Conservation (phyloP, 257 asterid species). For the Plantago elongata region DNA sequence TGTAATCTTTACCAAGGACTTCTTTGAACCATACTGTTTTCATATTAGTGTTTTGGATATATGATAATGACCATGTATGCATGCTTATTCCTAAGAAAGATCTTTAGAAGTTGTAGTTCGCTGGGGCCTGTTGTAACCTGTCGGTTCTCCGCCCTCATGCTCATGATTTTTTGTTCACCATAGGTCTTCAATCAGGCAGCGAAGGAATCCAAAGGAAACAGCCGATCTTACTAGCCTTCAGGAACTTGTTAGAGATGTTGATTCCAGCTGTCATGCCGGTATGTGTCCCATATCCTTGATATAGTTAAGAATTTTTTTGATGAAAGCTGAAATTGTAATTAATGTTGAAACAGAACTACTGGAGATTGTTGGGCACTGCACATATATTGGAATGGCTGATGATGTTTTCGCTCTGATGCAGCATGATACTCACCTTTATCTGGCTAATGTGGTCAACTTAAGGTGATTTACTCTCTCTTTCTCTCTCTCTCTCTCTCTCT, state of each 20-base stretch:
- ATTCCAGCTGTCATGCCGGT: slow-evolving; percentile 72
- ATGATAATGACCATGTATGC: slow-evolving; percentile 9
- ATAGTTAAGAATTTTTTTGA: slow-evolving; percentile 7
- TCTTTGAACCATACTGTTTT: background rate
- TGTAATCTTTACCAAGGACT: slow-evolving; percentile 5
- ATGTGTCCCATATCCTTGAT: slow-evolving; percentile 21
- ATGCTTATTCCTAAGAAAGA: slow-evolving; percentile 4
- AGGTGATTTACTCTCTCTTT: slow-evolving; percentile 44
- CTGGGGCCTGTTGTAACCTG: slow-evolving; percentile 18
- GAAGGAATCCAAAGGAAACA: slow-evolving; percentile 83
- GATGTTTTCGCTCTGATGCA: slow-evolving; percentile 79
- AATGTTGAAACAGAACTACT: slow-evolving; percentile 54
- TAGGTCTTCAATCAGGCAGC: slow-evolving; percentile 80
- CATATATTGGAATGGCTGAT: slow-evolving; percentile 95
- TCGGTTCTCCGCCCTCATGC: slow-evolving; percentile 22
- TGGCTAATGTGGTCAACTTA: slow-evolving; percentile 79
- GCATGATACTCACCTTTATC: slow-evolving; percentile 83
- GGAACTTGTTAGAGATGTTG: slow-evolving; percentile 69
- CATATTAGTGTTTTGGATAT: background rate
- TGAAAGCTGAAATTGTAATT: slow-evolving; percentile 9
- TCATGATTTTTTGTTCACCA: slow-evolving; percentile 12
- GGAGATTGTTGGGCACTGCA: slow-evolving; percentile 75
- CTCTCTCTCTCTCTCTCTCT: slow-evolving; percentile 11
- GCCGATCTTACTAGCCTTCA: slow-evolving; percentile 94
- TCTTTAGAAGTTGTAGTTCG: slow-evolving; percentile 4